These are phyloP conservation scores for Alternaria solani DNA, from an alignment of 2,329 filamentous ascomycete genomes.

Conservation along the genomic window DNA sequence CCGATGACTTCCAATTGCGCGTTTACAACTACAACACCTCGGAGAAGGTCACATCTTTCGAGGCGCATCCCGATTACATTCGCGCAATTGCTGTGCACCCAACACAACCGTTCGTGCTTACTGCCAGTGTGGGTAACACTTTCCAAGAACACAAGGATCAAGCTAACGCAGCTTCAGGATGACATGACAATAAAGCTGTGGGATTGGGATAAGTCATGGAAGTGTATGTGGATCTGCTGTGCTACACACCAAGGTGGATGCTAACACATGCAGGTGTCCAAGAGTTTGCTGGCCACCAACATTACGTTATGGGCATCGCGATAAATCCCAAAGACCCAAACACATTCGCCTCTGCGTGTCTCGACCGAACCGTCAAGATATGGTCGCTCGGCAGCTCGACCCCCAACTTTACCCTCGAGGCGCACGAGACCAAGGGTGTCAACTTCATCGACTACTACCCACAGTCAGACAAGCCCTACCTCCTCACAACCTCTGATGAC, in stretches of 20 bases:
- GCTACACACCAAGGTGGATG: neutral
- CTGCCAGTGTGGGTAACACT: conserved; percentile 69
- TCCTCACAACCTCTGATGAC: conserved; percentile 96
- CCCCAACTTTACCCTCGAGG: conserved; percentile 95
- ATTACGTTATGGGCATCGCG: conserved; percentile 95
- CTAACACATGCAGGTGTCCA: conserved; percentile 66
- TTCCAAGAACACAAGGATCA: neutral
- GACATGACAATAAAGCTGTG: conserved; percentile 80
- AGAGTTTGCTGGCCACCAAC: conserved; percentile 93
- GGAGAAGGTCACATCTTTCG: conserved; percentile 96
- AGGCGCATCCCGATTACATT: conserved; percentile 98
- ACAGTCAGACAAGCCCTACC: conserved; percentile 76
- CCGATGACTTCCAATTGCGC: conserved; percentile 86
- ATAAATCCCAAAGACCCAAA: conserved; percentile 91
- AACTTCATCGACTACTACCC: conserved; percentile 94
- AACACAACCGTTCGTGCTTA: conserved; percentile 93
- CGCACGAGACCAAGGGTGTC: conserved; percentile 95
- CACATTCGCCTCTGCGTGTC: conserved; percentile 89
- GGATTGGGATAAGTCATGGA: conserved; percentile 99
- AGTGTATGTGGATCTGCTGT: conserved; percentile 63
- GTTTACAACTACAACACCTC: conserved; percentile 98
- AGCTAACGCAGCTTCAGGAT: conserved; percentile 42
- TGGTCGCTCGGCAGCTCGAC: conserved; percentile 95
- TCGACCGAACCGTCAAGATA: conserved; percentile 97
- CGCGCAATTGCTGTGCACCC: conserved; percentile 96